These are phyloP conservation scores for Babesia sp. DNA, from an alignment of 169 alveolate species.

Conservation along the genomic window DNA sequence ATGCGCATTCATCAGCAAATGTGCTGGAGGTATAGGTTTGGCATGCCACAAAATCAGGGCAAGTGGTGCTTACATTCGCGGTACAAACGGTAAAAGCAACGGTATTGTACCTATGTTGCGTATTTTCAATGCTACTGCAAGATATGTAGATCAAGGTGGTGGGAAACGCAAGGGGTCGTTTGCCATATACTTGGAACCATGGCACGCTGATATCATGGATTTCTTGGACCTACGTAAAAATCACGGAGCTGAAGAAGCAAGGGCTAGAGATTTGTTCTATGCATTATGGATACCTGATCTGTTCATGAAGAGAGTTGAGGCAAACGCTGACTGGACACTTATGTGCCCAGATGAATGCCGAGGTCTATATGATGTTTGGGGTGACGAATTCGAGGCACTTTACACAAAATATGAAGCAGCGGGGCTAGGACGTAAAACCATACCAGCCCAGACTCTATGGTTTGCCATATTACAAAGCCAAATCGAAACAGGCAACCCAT, in stretches of 20 bases:
- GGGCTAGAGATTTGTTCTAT: constrained; percentile 97
- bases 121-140: constrained; percentile 93
- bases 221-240: constrained; percentile 93
- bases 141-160: constrained; percentile 95
- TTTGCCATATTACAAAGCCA: constrained; percentile 93
- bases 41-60: constrained; percentile 95
- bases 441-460: constrained; percentile 96
- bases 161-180: constrained; percentile 97
- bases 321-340: constrained; percentile 93
- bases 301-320: constrained; percentile 97
- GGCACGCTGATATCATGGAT: constrained; percentile 98
- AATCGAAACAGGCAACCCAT: constrained; percentile 99
- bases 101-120: constrained; percentile 99
- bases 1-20: constrained; percentile 95
- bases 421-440: constrained; percentile 91
- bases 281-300: constrained; percentile 99
- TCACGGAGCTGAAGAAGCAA: constrained; percentile 96
- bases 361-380: constrained; percentile 92
- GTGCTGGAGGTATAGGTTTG: constrained; percentile 99
- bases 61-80: constrained; percentile 93
- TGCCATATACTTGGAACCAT: constrained; percentile 98
- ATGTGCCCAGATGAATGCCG: constrained; percentile 99
- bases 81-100: constrained; percentile 97
- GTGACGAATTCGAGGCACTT: constrained; percentile 92
- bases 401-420: constrained; percentile 87